Evolutionary conservation across 2,329 filamentous ascomycete species (phyloP).

Genomic region (Clonostachys byssicola): DNA sequence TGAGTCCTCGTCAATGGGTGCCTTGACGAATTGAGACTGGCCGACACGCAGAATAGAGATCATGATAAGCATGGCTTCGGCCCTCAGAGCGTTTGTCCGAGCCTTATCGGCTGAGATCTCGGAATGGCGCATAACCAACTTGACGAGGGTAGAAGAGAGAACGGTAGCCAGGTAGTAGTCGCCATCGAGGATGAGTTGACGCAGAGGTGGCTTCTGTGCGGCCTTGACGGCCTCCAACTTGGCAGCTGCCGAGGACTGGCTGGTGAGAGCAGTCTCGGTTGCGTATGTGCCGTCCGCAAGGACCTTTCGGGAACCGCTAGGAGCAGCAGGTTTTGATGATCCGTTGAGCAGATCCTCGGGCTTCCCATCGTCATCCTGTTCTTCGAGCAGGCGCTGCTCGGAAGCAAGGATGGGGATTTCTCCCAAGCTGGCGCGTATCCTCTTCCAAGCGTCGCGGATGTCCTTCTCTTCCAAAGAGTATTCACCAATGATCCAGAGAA

Average conservation of each 20-base stretch:
- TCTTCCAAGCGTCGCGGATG: constrained; percentile 94
- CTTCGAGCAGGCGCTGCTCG: constrained; percentile 86
- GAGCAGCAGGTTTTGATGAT: constrained; percentile 68
- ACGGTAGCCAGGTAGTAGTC: constrained; percentile 96
- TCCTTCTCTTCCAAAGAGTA: constrained; percentile 93
- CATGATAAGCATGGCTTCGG: constrained; percentile 99
- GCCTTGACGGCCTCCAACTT: constrained; percentile 95
- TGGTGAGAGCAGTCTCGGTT: constrained; percentile 92
- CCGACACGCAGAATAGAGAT: constrained; percentile 97
- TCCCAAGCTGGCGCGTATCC: constrained; percentile 86
- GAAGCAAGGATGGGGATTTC: constrained; percentile 97
- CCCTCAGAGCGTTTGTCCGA: constrained; percentile 88
- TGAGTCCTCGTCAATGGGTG: constrained; percentile 94
- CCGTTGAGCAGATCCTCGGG: constrained; percentile 70
- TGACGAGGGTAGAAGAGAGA: constrained; percentile 91
- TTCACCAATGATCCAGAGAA: constrained; percentile 96
- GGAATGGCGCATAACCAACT: constrained; percentile 95
- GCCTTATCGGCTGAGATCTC: constrained; percentile 84
- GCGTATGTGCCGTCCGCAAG: constrained; percentile 96
- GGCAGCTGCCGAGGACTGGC: constrained; percentile 82
- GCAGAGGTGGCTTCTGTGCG: constrained; percentile 90
- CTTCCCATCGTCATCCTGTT: constrained; percentile 69
- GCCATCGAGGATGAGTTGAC: constrained; percentile 92
- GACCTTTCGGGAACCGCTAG: constrained; percentile 84
- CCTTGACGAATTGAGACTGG: constrained; percentile 98